Conservation (phyloP, 2,329 filamentous ascomycete species). For the Aureobasidium zeae region DNA sequence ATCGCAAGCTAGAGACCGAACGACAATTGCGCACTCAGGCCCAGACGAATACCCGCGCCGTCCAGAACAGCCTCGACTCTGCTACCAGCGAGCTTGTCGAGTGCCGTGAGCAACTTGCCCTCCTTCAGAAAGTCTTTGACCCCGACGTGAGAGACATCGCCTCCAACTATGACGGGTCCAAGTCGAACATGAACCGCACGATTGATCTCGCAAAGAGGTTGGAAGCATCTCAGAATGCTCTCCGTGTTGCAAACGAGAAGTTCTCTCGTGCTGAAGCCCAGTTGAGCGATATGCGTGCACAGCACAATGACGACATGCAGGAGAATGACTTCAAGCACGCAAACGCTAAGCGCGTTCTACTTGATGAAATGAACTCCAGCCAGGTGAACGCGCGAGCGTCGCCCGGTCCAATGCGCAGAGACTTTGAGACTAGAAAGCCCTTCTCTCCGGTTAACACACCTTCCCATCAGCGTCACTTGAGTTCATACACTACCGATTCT, state of each 20-base stretch:
- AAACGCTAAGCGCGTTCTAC: conserved; percentile 59
- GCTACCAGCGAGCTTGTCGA: conserved; percentile 74
- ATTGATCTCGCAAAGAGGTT: conserved; percentile 77
- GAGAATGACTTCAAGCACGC: conserved; percentile 54
- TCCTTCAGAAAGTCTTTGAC: conserved; percentile 79
- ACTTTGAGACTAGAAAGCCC: conserved; percentile 53
- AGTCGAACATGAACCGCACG: conserved; percentile 56
- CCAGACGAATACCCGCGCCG: conserved; percentile 71
- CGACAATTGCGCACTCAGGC: conserved; percentile 75
- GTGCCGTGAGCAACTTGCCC: conserved; percentile 67
- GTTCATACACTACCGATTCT: conserved; percentile 63
- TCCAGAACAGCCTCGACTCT: conserved; percentile 70
- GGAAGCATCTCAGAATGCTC: conserved; percentile 77
- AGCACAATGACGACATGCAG: conserved; percentile 61
- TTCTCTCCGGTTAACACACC: conserved; percentile 69
- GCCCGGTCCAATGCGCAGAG: conserved; percentile 58
- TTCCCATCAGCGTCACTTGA: conserved; percentile 56
- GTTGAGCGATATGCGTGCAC: conserved; percentile 64
- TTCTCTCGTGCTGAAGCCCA: conserved; percentile 76
- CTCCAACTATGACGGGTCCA: conserved; percentile 53
- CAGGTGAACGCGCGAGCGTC: conserved; percentile 65
- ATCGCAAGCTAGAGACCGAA: conserved; percentile 83
- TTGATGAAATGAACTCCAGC: conserved; percentile 83
- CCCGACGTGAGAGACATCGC: conserved; percentile 53
- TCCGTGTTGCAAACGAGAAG: conserved; percentile 73